Evolutionary conservation across 768 basidiomycete species (phyloP).

Genomic region (Russula compacta): DNA sequence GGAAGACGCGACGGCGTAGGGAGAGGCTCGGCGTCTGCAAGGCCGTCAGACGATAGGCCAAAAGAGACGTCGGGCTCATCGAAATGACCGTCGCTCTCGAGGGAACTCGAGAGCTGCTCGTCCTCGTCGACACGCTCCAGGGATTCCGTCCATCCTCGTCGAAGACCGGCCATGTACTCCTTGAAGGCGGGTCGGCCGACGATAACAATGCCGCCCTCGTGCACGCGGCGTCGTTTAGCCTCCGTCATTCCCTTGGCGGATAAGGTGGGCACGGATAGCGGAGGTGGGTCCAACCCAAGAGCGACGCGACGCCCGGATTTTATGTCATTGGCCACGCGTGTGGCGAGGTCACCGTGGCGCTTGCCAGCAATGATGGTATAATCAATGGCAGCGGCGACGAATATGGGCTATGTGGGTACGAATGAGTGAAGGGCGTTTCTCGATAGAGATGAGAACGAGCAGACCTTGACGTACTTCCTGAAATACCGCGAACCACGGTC

Average conservation of each 20-base stretch:
- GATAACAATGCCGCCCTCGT: constrained; percentile 79
- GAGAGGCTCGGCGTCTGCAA: constrained; percentile 31
- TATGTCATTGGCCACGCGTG: constrained; percentile 63
- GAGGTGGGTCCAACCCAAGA: constrained; percentile 51
- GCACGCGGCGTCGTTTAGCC: constrained; percentile 45
- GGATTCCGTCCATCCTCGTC: constrained; percentile 73
- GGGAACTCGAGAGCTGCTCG: constrained; percentile 52
- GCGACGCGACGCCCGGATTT: constrained; percentile 59
- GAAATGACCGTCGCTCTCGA: constrained; percentile 69
- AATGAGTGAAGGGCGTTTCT: constrained; percentile 7
- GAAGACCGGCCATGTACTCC: constrained; percentile 87
- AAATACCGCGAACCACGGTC: constrained; percentile 81
- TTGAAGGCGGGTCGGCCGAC: constrained; percentile 88
- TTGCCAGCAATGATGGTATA: constrained; percentile 77
- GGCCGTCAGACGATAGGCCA: constrained; percentile 16
- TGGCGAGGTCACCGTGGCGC: constrained; percentile 78
- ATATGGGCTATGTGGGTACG: constrained; percentile 56
- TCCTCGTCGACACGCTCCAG: constrained; percentile 63
- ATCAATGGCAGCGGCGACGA: constrained; percentile 92
- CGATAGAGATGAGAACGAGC: constrained; percentile 22
- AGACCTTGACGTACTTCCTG: constrained; percentile 94
- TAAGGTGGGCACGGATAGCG: constrained; percentile 35
- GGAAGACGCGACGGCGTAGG: constrained; percentile 34
- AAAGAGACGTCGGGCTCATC: constrained; percentile 48
- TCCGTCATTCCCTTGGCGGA: constrained; percentile 45